Evolutionary conservation across 2,329 filamentous ascomycete species (phyloP), one percentile per base, ranked within the genome.

Genomic region (Colletotrichum tofieldiae): DNA sequence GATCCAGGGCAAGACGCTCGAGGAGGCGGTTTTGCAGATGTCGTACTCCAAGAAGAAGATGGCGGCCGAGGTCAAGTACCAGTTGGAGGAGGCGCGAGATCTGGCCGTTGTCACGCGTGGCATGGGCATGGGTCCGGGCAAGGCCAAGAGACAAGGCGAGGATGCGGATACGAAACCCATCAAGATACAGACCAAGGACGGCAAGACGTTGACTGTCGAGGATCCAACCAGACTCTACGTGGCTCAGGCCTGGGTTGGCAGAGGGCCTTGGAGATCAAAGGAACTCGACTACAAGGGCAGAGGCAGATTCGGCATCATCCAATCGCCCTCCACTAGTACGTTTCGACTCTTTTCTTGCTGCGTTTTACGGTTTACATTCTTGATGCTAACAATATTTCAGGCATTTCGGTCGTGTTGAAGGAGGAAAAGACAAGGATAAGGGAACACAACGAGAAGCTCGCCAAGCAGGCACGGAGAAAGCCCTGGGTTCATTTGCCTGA

Each of bases 1-100:
- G 84, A 96, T 99, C 79, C 89, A 91, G 2, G 96, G 96, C 76
- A 98, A 98, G 89, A 92, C 92, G n/a, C 87, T 99, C 73, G 94
- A 97, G 70, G 95, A 99, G 45, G 96, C 96, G 18, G 94, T 98
- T 76, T 84, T 93, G 66, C 96, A 99, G 87, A 98, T 99, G 94
- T 90, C 92, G 67, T 98, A 96, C 85, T 96, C 93, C 82, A 94
- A 94, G 86, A 99, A 99, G 90, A 96, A 95, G 85, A 93, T 93
- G 75, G 94, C 96, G 8, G 86, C 90, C 76, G 94, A 98, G 78
- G 90, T 98, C 37, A 86, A 89, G 76, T 92, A 91, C 79, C 93
- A 96, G 79, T 86, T 99, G 23, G 90, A 96, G 79, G 89, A 93
- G 77, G 95, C 96, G 1, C 90, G 93, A 70, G 94, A 98, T 79